Evolutionary conservation across 2,329 filamentous ascomycete species (phyloP).

Genomic region (Aspergillus hortae): DNA sequence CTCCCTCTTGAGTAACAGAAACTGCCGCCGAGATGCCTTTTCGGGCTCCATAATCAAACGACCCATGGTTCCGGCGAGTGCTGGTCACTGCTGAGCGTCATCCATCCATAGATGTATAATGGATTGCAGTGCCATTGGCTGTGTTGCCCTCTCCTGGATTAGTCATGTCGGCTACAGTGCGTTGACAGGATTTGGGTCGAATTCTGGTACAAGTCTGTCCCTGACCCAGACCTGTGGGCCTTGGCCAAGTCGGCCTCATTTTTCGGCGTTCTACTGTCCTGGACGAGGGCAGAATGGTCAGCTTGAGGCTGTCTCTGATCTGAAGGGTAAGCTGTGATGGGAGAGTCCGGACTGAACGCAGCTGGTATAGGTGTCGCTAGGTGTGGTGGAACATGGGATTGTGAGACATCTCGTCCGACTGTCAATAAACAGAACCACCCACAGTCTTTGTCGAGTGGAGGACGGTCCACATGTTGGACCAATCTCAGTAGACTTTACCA

Average conservation of each 20-base stretch:
- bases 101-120: background rate
- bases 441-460: background rate
- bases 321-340: no score
- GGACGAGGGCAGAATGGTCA: no score
- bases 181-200: background rate
- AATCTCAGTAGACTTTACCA: background rate
- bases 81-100: background rate
- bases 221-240: background rate
- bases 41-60: background rate
- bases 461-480: background rate
- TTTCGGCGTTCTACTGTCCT: no score
- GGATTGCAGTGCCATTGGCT: background rate
- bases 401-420: background rate
- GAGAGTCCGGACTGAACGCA: no score
- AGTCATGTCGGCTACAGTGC: background rate
- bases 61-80: background rate
- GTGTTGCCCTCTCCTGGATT: background rate
- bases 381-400: no score
- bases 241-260: no score
- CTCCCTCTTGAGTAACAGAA: background rate
- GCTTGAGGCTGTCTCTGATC: no score
- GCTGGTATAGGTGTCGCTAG: no score
- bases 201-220: background rate
- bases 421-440: background rate
- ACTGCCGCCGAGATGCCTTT: background rate